phyloP scores from a whole-genome alignment of 208 protist species.

The Phytomonas sp. region DNA sequence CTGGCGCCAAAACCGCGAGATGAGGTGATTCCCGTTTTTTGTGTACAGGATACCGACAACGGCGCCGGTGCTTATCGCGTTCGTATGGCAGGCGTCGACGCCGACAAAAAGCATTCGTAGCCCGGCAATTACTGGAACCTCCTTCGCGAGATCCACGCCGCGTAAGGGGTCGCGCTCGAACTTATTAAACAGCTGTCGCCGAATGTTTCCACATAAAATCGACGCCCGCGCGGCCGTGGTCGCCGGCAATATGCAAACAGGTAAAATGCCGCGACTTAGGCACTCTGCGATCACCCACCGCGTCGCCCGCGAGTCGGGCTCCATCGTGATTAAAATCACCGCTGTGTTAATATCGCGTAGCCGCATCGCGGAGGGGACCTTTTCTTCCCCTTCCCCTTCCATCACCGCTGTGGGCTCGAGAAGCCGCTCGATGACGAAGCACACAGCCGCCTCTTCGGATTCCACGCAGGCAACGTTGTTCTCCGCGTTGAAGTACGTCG shows the following conservation, averaged over 20 bases:
- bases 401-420: slow-evolving; percentile 11
- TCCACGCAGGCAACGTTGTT: slow-evolving; percentile 24
- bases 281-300: slow-evolving; percentile 78
- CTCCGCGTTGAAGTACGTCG: slow-evolving; percentile 36
- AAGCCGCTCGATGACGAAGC: slow-evolving; percentile 44
- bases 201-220: slow-evolving; percentile 30
- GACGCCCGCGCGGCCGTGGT: slow-evolving; percentile 20
- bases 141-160: slow-evolving; percentile 44
- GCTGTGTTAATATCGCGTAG: slow-evolving; percentile 49
- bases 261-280: slow-evolving; percentile 65
- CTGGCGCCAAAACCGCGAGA: slow-evolving; percentile 76
- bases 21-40: slow-evolving; percentile 39
- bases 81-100: slow-evolving; percentile 83
- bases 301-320: slow-evolving; percentile 41
- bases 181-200: slow-evolving; percentile 33
- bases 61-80: slow-evolving; percentile 43
- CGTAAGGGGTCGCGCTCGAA: slow-evolving; percentile 70
- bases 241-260: slow-evolving; percentile 34
- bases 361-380: not conserved
- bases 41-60: slow-evolving; percentile 66
- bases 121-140: slow-evolving; percentile 51
- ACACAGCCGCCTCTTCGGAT: slow-evolving; percentile 48
- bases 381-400: not conserved
- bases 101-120: slow-evolving; percentile 67
- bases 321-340: slow-evolving; percentile 51